A percentile compares a stretch with the other conserved stretches of the same genome.
These are phyloP conservation scores for Coemansia pectinata DNA, from an alignment of 192 early-diverging fungal genomes.

Conservation along the genomic window DNA sequence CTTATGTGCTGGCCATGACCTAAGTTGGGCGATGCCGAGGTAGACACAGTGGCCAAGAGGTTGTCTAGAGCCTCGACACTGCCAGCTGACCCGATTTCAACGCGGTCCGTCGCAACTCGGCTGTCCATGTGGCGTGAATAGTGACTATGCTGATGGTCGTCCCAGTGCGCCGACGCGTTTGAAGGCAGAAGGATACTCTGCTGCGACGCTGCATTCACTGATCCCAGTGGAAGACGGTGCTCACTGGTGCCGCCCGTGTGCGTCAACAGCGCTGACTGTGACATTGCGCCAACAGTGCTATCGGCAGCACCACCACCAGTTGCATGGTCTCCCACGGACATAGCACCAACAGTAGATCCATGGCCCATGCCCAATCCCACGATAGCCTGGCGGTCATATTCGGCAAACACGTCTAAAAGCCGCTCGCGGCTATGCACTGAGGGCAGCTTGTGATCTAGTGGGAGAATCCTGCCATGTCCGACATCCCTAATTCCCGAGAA, in stretches of 20 bases:
- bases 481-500: conserved; percentile 12
- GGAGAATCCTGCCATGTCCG: conserved; percentile 16
- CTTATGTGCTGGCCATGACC: conserved; percentile 23
- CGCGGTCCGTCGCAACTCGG: neutral
- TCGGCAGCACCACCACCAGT: neutral
- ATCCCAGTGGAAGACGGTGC: conserved; percentile 2
- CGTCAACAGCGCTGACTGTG: neutral
- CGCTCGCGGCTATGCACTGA: conserved; percentile 14
- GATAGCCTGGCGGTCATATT: conserved; percentile 40
- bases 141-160: conserved; percentile 2
- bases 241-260: conserved; percentile 6
- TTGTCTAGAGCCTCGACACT: conserved; percentile 22
- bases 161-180: conserved; percentile 29
- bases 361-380: conserved; percentile 7
- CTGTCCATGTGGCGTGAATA: conserved; percentile 2
- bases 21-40: conserved; percentile 40
- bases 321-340: neutral
- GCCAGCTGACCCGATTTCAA: conserved; percentile 7
- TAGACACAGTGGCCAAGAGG: conserved; percentile 12
- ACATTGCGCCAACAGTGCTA: neutral
- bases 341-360: neutral
- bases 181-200: conserved; percentile 15
- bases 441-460: conserved; percentile 7
- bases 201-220: neutral
- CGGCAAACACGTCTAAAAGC: conserved; percentile 35